Conservation (phyloP, 2,329 filamentous ascomycete species). For the Nemania sp. region DNA sequence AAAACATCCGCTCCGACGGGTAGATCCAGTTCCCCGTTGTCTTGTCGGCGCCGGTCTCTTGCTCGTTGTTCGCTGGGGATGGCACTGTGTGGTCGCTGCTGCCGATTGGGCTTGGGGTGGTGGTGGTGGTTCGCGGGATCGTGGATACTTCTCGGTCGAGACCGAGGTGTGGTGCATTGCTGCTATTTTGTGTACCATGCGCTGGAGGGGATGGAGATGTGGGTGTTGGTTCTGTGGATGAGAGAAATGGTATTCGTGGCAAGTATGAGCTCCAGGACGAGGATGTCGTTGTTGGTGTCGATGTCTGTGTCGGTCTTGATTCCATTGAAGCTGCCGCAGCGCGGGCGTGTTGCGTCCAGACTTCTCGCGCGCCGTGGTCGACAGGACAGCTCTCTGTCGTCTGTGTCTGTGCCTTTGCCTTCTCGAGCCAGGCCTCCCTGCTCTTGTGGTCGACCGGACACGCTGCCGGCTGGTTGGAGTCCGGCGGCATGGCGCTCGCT, state of each 20-base stretch:
- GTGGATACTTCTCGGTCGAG: slow-evolving; percentile 74
- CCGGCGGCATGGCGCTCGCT: slow-evolving; percentile 25
- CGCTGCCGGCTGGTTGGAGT: slow-evolving; percentile 41
- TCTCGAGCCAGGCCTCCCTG: slow-evolving; percentile 81
- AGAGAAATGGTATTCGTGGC: slow-evolving; percentile 48
- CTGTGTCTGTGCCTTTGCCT: slow-evolving; percentile 51
- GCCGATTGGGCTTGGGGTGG: background rate
- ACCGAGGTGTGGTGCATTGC: slow-evolving; percentile 53
- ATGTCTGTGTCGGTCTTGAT: slow-evolving; percentile 34
- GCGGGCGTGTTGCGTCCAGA: slow-evolving; percentile 57
- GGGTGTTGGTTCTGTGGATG: slow-evolving; percentile 25
- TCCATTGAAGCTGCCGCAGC: slow-evolving; percentile 24
- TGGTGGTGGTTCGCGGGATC: slow-evolving; percentile 65
- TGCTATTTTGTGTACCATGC: too few relatives aligned
- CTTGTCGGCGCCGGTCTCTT: slow-evolving; percentile 72
- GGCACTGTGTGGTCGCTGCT: slow-evolving; percentile 21
- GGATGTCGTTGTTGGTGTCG: slow-evolving; percentile 28
- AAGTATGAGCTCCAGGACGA: slow-evolving; percentile 51
- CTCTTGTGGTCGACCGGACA: slow-evolving; percentile 93
- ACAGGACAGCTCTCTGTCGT: slow-evolving; percentile 62
- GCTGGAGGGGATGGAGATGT: slow-evolving; percentile 15
- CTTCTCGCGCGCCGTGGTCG: slow-evolving; percentile 68
- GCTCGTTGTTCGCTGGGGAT: slow-evolving; percentile 67
- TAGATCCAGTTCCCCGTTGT: slow-evolving; percentile 92
- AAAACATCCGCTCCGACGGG: slow-evolving; percentile 96